Percentiles rank a stretch among this genome's conserved stretches.
phyloP scores from a whole-genome alignment of 225 moss, liverwort and hornwort genomes.

The Ulota crispa region DNA sequence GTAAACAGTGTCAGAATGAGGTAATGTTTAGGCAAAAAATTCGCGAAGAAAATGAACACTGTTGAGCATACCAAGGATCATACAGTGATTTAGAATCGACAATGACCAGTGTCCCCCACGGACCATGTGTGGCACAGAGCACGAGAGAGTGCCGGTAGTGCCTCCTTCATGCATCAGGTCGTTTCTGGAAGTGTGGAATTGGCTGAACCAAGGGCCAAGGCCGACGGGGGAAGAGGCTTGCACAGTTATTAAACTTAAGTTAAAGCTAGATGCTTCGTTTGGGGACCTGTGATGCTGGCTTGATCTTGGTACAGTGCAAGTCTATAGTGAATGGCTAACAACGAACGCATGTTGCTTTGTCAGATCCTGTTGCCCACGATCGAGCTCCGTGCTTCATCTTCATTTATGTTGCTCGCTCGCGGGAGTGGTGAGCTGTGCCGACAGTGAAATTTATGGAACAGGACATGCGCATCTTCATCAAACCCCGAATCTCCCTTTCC shows the following conservation, averaged over 20 bases:
- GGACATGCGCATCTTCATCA: not conserved
- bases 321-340: not conserved
- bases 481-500: not conserved
- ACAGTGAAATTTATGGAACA: not conserved
- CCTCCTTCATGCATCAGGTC: not conserved
- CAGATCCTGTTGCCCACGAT: not conserved
- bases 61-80: not conserved
- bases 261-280: not conserved
- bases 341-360: not conserved
- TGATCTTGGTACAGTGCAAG: not conserved
- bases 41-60: too few species aligned
- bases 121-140: not conserved
- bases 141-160: not conserved
- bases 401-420: not conserved
- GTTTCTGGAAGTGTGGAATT: not conserved
- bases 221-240: not conserved
- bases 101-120: not conserved
- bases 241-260: not conserved
- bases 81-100: not conserved
- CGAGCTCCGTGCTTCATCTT: not conserved
- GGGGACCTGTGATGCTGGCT: not conserved
- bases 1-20: too few species aligned
- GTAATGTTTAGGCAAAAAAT: too few species aligned
- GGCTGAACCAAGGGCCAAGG: not conserved
- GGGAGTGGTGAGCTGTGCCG: not conserved